Percentiles rank a stretch among this genome's conserved stretches.
phyloP scores from a whole-genome alignment of 176 grass and related monocot species.

The Pontederia crassipes region DNA sequence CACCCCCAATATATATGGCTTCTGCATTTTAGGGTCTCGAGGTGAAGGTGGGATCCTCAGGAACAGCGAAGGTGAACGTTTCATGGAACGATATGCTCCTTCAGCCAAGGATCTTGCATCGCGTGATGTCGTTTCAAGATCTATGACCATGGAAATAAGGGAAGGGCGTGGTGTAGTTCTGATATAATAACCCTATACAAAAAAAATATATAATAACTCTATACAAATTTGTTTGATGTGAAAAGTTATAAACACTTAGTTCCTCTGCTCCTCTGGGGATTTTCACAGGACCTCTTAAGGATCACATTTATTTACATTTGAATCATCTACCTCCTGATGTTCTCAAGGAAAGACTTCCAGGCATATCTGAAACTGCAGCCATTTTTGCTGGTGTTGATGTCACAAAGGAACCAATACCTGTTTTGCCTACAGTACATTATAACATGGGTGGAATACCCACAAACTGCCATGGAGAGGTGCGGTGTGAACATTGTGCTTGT shows the following conservation, averaged over 20 bases:
- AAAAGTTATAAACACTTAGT: not conserved
- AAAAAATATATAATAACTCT: not conserved
- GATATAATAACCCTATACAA: not conserved
- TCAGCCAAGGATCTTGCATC: conserved; percentile 72
- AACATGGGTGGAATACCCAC: conserved; percentile 99
- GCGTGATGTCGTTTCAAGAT: conserved; percentile 75
- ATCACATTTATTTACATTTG: conserved; percentile 35
- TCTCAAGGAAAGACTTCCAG: conserved; percentile 89
- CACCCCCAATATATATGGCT: not conserved
- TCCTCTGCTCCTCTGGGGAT: not conserved
- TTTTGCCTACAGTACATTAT: conserved; percentile 92
- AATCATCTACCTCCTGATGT: conserved; percentile 18
- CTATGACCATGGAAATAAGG: conserved; percentile 85
- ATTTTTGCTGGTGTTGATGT: conserved; percentile 98
- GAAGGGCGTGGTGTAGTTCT: conserved; percentile 65
- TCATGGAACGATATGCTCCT: conserved; percentile 82
- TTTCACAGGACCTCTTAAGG: conserved; percentile 69
- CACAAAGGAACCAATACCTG: conserved; percentile 95
- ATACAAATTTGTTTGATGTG: conserved; percentile 4
- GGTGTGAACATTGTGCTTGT: not conserved
- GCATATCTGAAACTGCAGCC: conserved; percentile 96
- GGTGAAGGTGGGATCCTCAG: conserved; percentile 91
- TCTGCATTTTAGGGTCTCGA: conserved; percentile 42
- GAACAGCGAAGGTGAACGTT: conserved; percentile 78
- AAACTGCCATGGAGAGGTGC: conserved; percentile 90